Conservation (phyloP, 2,329 filamentous ascomycete species). For the Fusarium robinianum region DNA sequence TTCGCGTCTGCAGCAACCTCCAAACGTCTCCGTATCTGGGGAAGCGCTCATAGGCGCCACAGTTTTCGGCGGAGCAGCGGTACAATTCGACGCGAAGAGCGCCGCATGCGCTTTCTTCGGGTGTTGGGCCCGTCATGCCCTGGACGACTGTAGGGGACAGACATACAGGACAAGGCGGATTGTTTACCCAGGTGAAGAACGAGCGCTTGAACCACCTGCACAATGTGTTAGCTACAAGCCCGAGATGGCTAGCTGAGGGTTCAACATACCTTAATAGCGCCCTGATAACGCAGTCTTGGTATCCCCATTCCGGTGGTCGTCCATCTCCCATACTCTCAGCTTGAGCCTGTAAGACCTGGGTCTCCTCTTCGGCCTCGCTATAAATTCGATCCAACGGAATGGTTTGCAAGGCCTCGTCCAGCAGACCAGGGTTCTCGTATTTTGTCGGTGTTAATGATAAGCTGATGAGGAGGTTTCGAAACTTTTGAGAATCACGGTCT, state of each 20-base stretch:
- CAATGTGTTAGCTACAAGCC: constrained; percentile 22
- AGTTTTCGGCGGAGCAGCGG: constrained; percentile 76
- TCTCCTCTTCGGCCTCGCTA: constrained; percentile 90
- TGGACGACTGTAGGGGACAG: constrained; percentile 79
- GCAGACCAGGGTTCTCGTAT: constrained; percentile 92
- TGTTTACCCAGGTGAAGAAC: constrained; percentile 97
- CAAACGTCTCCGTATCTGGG: constrained; percentile 95
- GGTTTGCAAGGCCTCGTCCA: constrained; percentile 86
- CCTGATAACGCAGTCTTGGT: constrained; percentile 94
- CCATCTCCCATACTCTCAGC: constrained; percentile 85
- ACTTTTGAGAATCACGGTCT: constrained; percentile 72
- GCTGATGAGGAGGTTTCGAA: constrained; percentile 80
- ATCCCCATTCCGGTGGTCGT: constrained; percentile 86
- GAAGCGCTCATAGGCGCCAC: constrained; percentile 83
- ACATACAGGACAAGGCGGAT: constrained; percentile 83
- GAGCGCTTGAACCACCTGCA: constrained; percentile 84
- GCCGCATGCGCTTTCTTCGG: constrained; percentile 87
- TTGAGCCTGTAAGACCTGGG: constrained; percentile 82
- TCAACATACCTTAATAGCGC: constrained; percentile 75
- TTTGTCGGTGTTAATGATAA: constrained; percentile 87
- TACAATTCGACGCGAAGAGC: constrained; percentile 90
- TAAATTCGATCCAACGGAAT: constrained; percentile 93
- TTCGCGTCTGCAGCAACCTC: constrained; percentile 82
- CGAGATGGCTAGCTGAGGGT: not conserved
- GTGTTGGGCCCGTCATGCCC: constrained; percentile 82